A percentile compares a stretch with the other conserved stretches of the same genome.
Conservation (phyloP, 139 green algal species). For the Tetraselmis striata region DNA sequence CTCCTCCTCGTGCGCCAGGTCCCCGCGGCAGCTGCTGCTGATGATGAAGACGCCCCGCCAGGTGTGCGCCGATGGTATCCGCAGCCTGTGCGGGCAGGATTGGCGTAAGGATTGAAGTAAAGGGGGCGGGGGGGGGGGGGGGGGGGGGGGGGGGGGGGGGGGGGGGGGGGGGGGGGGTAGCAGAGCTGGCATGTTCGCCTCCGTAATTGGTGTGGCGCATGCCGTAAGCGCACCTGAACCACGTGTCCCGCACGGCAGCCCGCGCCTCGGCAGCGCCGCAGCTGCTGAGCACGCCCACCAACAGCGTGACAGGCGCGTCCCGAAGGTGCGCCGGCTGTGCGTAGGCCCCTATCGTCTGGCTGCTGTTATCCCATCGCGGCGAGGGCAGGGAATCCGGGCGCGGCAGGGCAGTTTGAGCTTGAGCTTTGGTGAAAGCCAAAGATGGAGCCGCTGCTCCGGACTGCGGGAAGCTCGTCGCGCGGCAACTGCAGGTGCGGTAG, state of each 20-base stretch:
- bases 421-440: neutral
- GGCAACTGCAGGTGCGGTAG: neutral
- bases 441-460: neutral
- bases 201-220: no score
- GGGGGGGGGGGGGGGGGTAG: no score
- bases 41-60: neutral
- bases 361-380: neutral
- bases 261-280: neutral
- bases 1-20: neutral
- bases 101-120: no score
- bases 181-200: no score
- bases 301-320: neutral
- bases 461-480: neutral
- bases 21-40: neutral
- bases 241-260: neutral
- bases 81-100: no score
- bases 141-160: no score
- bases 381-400: neutral
- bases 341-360: neutral
- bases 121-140: no score
- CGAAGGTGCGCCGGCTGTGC: neutral
- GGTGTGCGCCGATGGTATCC: no score
- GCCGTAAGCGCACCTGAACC: neutral
- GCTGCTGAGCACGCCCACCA: neutral
- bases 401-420: neutral